phyloP scores from a whole-genome alignment of 1,284 basidiomycete genomes.

The Apiotrichum gracile region DNA sequence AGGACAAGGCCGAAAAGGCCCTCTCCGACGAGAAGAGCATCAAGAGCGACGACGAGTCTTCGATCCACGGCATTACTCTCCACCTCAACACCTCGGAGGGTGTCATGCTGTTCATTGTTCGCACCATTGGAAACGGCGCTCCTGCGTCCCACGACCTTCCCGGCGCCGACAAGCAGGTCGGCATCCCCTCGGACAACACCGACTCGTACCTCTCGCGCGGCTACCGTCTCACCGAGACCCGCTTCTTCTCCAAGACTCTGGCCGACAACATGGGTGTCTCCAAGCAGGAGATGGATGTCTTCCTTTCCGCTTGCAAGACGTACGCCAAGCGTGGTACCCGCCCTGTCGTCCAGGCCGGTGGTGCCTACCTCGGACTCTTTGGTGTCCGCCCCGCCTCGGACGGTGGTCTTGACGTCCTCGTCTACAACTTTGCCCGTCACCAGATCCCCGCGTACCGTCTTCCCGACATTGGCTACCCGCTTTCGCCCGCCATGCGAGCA shows the following conservation, averaged over 20 bases:
- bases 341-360: constrained; percentile 51
- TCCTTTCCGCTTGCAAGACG: constrained; percentile 50
- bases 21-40: constrained; percentile 21
- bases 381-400: constrained; percentile 49
- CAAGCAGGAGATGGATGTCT: constrained; percentile 50
- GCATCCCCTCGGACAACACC: constrained; percentile 35
- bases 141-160: constrained; percentile 30
- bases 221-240: constrained; percentile 51
- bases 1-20: constrained; percentile 13
- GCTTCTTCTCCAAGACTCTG: constrained; percentile 50
- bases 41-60: constrained; percentile 36
- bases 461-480: constrained; percentile 48
- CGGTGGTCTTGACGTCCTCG: constrained; percentile 48
- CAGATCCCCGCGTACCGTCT: constrained; percentile 53
- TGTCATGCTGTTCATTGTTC: constrained; percentile 52
- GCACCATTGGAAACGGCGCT: constrained; percentile 44
- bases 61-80: constrained; percentile 45
- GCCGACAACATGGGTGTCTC: constrained; percentile 49
- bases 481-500: constrained; percentile 45
- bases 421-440: constrained; percentile 53
- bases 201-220: constrained; percentile 50
- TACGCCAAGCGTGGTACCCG: constrained; percentile 51
- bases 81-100: constrained; percentile 43
- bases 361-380: constrained; percentile 52
- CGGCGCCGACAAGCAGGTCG: constrained; percentile 21